phyloP scores from a whole-genome alignment of 148 eudicot species.

The Cornus controversa region DNA sequence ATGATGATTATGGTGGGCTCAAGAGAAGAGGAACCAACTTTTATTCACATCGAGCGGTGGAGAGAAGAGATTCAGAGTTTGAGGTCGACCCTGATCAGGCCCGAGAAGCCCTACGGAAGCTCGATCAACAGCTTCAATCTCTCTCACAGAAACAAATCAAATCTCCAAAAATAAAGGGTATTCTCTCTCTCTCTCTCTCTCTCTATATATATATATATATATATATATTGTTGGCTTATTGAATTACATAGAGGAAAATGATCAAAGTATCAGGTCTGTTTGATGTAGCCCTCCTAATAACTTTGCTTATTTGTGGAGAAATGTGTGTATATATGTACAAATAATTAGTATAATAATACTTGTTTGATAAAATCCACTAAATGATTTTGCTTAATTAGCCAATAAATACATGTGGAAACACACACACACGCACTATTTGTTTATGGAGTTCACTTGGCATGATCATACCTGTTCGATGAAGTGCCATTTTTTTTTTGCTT shows the following conservation, averaged over 20 bases:
- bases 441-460: not conserved
- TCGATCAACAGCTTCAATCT: slow-evolving; percentile 61
- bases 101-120: slow-evolving; percentile 57
- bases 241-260: not conserved
- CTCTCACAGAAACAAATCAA: slow-evolving; percentile 39
- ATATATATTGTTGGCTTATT: not conserved
- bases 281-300: not conserved
- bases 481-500: too few species aligned
- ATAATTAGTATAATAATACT: not conserved
- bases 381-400: not conserved
- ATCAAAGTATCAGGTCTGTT: not conserved
- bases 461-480: not conserved
- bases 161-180: slow-evolving; percentile 57
- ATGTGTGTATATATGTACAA: not conserved
- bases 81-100: slow-evolving; percentile 67
- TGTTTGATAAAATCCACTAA: not conserved
- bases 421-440: not conserved
- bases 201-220: not conserved
- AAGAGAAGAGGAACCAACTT: not conserved
- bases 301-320: not conserved
- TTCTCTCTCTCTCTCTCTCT: not conserved
- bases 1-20: not conserved
- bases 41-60: slow-evolving; percentile 22
- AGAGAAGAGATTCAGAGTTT: slow-evolving; percentile 47
- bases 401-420: not conserved